Conservation (phyloP, 768 basidiomycete genomes). For the Favolaschia claudopus region DNA sequence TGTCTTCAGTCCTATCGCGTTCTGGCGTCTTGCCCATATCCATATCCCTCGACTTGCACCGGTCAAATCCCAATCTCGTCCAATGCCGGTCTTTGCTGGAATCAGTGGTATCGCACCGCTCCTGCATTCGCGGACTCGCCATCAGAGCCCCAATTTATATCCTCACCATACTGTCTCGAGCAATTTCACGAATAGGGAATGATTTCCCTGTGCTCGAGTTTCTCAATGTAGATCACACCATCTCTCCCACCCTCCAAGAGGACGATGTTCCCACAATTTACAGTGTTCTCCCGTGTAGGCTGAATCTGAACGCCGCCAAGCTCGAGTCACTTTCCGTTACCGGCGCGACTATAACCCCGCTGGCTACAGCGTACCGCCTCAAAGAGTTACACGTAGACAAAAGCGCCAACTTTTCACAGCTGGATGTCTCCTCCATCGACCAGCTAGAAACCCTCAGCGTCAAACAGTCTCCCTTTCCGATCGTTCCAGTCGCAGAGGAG, state of each 20-base stretch:
- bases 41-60: background rate
- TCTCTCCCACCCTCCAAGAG: too few relatives aligned
- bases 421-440: too few relatives aligned
- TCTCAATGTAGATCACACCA: background rate
- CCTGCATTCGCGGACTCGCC: background rate
- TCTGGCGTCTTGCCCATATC: background rate
- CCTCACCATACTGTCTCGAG: constrained; percentile 6
- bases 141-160: constrained; percentile 3
- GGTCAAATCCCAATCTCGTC: background rate
- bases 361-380: background rate
- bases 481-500: too few relatives aligned
- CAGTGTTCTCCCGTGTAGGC: background rate
- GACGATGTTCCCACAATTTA: background rate
- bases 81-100: background rate
- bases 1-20: background rate
- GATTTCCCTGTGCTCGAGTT: background rate
- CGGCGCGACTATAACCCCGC: constrained; percentile 8
- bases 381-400: constrained; percentile 3
- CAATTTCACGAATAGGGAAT: background rate
- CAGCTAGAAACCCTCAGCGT: too few relatives aligned
- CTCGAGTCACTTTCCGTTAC: constrained; percentile 1
- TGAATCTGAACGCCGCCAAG: background rate
- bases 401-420: constrained; percentile 4
- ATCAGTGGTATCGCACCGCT: background rate
- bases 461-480: too few relatives aligned